Evolutionary conservation across 805 yeast genomes (phyloP).

Genomic region (Candida coleopterorum): DNA sequence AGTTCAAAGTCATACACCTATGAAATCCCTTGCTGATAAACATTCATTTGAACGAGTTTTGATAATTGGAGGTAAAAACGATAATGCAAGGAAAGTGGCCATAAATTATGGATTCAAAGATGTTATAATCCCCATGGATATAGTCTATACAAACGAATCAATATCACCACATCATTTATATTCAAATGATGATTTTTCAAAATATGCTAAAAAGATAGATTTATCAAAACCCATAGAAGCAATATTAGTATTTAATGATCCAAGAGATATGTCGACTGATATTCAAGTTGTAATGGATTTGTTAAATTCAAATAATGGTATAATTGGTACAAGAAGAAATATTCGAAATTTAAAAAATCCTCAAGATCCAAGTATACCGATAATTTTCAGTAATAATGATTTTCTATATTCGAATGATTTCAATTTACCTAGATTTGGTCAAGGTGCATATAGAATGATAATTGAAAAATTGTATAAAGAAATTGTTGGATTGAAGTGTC

Average conservation of each 20-base stretch:
- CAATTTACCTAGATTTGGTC: constrained; percentile 76
- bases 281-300: constrained; percentile 72
- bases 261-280: constrained; percentile 85
- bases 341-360: constrained; percentile 9
- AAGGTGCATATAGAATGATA: constrained; percentile 75
- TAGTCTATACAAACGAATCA: constrained; percentile 46
- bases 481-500: constrained; percentile 39
- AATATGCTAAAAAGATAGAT: constrained; percentile 33
- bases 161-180: constrained; percentile 69
- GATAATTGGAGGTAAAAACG: constrained; percentile 79
- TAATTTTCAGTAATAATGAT: constrained; percentile 78
- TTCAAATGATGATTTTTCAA: constrained; percentile 38
- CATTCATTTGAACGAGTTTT: constrained; percentile 54
- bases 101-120: constrained; percentile 69
- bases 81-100: constrained; percentile 70
- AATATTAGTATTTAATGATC: constrained; percentile 79
- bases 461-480: constrained; percentile 57
- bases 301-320: constrained; percentile 58
- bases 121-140: constrained; percentile 70
- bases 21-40: constrained; percentile 51
- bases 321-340: constrained; percentile 55
- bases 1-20: constrained; percentile 86
- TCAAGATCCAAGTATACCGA: constrained; percentile 56
- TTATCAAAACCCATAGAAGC: constrained; percentile 56
- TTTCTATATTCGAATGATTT: constrained; percentile 86